Conservation (phyloP, 352 stramenopile genomes). For the Elongisporangium anandrum region DNA sequence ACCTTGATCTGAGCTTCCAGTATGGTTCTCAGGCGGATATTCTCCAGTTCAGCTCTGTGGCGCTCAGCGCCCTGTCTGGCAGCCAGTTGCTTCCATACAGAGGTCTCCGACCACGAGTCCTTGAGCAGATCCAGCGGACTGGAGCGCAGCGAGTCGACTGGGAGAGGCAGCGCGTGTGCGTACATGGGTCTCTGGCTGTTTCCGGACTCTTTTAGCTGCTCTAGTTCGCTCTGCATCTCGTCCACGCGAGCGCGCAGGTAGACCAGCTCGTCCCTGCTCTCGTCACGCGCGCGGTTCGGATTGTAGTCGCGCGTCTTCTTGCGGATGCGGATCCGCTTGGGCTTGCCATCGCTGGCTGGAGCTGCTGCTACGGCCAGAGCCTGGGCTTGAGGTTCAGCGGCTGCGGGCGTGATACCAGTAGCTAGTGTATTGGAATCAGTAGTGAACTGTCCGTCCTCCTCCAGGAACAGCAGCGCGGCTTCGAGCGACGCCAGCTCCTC, state of each 20-base stretch:
- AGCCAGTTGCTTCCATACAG: slow-evolving; percentile 42
- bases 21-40: slow-evolving; percentile 37
- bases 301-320: slow-evolving; percentile 5
- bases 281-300: slow-evolving; percentile 23
- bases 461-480: too few species aligned
- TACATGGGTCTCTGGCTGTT: slow-evolving; percentile 1
- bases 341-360: too few species aligned
- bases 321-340: slow-evolving; percentile 2
- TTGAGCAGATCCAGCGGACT: too few species aligned
- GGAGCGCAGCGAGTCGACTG: background rate
- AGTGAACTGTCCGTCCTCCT: too few species aligned
- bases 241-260: slow-evolving; percentile 23
- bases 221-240: slow-evolving; percentile 24
- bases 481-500: too few species aligned
- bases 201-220: background rate
- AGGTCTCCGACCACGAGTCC: background rate
- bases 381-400: too few species aligned
- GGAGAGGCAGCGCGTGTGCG: background rate
- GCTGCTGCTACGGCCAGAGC: too few species aligned
- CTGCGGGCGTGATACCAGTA: too few species aligned
- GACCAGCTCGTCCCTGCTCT: slow-evolving; percentile 25
- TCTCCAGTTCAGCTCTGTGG: slow-evolving; percentile 39
- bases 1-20: slow-evolving; percentile 49
- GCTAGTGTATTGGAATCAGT: too few species aligned
- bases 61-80: slow-evolving; percentile 27